Evolutionary conservation across 2,329 filamentous ascomycete species (phyloP), one percentile per base, ranked within the genome.

Genomic region (Verticillium nonalfalfae): DNA sequence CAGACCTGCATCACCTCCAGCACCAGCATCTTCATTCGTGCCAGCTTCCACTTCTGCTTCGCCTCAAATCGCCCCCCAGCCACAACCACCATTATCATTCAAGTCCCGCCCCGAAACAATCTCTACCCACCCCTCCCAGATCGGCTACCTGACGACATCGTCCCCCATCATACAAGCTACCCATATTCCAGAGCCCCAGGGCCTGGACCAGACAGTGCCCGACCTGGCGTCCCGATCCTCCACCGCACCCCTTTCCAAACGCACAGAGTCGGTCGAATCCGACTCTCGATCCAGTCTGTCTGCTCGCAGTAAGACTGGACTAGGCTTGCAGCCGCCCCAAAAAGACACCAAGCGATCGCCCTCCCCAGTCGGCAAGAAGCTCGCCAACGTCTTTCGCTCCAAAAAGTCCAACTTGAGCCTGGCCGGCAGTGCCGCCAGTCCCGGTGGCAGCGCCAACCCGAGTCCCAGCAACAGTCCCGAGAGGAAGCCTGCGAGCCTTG

Each of bases 61-160:
- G 9, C 59, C 38, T 54, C 54, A 36, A 39, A 38, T 54, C 59
- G 11, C n/a, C 54, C 60, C 65, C 60, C 63, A 64, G 59, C 61
- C 58, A 34, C 38, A 56, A 55, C 59, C 56, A 52, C 45, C 52
- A 36, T 56, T 7, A 4, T 15, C 18, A 11, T 52, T 52, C 45
- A 52, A 52, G 11, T 63, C 60, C 61, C 56, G 21, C 34, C 38
- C 60, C 56, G 36, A 65, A 55, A 56, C 62, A 60, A 15, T 60
- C 62, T 60, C 75, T 76, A 61, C 79, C 60, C 85, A 86, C 72
- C 83, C 86, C 59, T 89, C 89, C 38, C 87, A 90, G 68, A 81
- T 84, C 69, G 86, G 85, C 64, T 86, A 89, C 72, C 78, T 89
- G 63, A 90, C 88, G 57, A 85, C 86, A 38, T 89, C 88, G 35